Percentiles rank a stretch among this genome's conserved stretches.
Conservation (phyloP, 2,329 filamentous ascomycete genomes). For the Venturiaceae sp. region DNA sequence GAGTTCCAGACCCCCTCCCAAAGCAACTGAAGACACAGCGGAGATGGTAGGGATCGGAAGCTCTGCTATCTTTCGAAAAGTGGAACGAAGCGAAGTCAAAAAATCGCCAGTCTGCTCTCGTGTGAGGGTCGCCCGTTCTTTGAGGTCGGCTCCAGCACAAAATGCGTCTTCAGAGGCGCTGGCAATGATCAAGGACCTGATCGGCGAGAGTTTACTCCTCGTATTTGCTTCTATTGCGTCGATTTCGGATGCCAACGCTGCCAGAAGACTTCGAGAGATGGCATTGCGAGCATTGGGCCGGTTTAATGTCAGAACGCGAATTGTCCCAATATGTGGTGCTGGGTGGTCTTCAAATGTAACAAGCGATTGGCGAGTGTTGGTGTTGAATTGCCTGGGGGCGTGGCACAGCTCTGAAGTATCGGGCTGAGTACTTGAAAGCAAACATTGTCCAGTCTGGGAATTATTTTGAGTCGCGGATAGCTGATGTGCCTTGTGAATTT, state of each 20-base stretch:
- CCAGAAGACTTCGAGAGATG: slow-evolving; percentile 69
- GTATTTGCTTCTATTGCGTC: slow-evolving; percentile 57
- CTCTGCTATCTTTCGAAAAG: slow-evolving; percentile 60
- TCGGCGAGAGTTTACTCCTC: slow-evolving; percentile 50
- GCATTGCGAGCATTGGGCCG: slow-evolving; percentile 80
- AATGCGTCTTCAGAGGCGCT: slow-evolving; percentile 82
- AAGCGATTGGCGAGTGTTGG: no score
- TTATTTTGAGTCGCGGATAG: no score
- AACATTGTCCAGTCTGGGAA: no score
- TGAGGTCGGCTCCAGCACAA: slow-evolving; percentile 89
- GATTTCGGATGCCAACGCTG: slow-evolving; percentile 61
- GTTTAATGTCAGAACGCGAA: slow-evolving; percentile 81
- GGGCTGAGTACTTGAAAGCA: no score
- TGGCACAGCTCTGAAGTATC: no score
- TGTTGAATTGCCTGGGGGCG: no score
- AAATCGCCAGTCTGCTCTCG: slow-evolving; percentile 73
- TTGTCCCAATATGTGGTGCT: slow-evolving; percentile 70
- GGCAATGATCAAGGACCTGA: slow-evolving; percentile 72
- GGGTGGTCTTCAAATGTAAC: no score
- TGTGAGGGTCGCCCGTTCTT: slow-evolving; percentile 67
- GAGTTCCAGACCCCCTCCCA: slow-evolving; percentile 89
- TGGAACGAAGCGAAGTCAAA: slow-evolving; percentile 64
- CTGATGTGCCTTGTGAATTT: no score
- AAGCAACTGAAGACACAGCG: slow-evolving; percentile 73
- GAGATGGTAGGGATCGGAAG: slow-evolving; percentile 87